These are phyloP conservation scores for Saussurea involucrata DNA, from an alignment of 129 eudicot genomes.

Conservation along the genomic window DNA sequence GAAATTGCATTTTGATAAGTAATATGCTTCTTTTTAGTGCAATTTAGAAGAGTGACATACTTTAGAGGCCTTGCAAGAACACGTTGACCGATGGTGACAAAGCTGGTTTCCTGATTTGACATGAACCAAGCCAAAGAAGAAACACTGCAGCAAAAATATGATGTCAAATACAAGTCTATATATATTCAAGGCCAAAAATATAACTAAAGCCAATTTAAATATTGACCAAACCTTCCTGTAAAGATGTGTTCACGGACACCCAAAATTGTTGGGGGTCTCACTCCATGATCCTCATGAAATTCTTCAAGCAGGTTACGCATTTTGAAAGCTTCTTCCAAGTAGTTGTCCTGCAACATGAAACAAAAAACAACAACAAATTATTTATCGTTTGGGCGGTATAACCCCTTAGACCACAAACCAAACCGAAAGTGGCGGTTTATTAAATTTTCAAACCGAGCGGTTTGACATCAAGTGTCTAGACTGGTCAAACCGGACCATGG, in stretches of 20 bases:
- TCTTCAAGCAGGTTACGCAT: constrained; percentile 99
- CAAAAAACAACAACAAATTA: not conserved
- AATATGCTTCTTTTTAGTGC: not conserved
- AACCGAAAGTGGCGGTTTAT: too few species aligned
- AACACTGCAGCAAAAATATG: constrained; percentile 60
- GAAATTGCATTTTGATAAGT: constrained; percentile 11
- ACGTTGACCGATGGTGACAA: constrained; percentile 97
- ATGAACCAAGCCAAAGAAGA: constrained; percentile 99
- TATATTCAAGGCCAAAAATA: constrained; percentile 14
- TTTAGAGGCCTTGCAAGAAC: constrained; percentile 96
- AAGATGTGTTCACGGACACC: constrained; percentile 99
- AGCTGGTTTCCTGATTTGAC: constrained; percentile 99
- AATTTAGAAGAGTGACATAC: constrained; percentile 47
- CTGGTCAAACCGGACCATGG: too few species aligned
- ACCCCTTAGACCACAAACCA: too few species aligned
- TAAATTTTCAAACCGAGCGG: too few species aligned
- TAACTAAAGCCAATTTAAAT: not conserved
- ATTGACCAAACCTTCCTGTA: constrained; percentile 78
- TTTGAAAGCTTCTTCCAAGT: constrained; percentile 98
- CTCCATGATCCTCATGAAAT: constrained; percentile 96
- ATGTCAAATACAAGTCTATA: constrained; percentile 12
- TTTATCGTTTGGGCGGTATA: not conserved
- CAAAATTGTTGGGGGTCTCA: constrained; percentile 87
- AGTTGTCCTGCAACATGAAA: constrained; percentile 65
- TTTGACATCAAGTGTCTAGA: too few species aligned